A percentile compares a stretch with the other conserved stretches of the same genome.
These are phyloP conservation scores for Plenodomus tracheiphilus DNA, from an alignment of 2,329 filamentous ascomycete genomes.

Conservation along the genomic window DNA sequence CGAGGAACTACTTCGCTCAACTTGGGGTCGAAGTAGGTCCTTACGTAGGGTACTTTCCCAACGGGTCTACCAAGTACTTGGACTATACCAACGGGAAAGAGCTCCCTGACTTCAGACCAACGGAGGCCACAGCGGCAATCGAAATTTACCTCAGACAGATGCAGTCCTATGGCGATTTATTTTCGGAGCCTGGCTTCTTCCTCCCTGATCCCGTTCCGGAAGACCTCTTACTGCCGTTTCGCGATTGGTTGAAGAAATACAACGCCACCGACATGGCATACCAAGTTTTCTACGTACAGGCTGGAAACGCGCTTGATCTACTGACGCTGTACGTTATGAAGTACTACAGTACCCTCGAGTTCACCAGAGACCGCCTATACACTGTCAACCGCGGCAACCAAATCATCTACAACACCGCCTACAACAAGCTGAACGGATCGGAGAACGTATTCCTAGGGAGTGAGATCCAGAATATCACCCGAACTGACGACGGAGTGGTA, in stretches of 20 bases:
- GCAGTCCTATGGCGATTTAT: not conserved
- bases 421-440: not conserved
- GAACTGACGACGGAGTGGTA: not conserved
- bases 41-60: not conserved
- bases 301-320: not conserved
- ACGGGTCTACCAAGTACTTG: not conserved
- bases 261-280: slow-evolving; percentile 1
- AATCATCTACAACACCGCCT: slow-evolving; percentile 1
- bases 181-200: not conserved
- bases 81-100: not conserved
- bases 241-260: slow-evolving; percentile 1
- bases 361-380: not conserved
- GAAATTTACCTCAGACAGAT: not conserved
- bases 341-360: slow-evolving; percentile 2
- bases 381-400: slow-evolving; percentile 2
- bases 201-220: slow-evolving; percentile 1
- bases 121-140: not conserved
- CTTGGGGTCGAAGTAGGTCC: not conserved
- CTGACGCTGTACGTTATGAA: slow-evolving; percentile 2
- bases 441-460: not conserved
- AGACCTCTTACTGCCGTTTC: not conserved
- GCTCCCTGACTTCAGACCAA: not conserved
- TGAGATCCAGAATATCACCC: not conserved
- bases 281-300: not conserved
- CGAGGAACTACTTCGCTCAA: slow-evolving; percentile 1